Evolutionary conservation across 2,329 filamentous ascomycete species (phyloP), one percentile per base, ranked within the genome.

Genomic region (Trichoderma sp.): DNA sequence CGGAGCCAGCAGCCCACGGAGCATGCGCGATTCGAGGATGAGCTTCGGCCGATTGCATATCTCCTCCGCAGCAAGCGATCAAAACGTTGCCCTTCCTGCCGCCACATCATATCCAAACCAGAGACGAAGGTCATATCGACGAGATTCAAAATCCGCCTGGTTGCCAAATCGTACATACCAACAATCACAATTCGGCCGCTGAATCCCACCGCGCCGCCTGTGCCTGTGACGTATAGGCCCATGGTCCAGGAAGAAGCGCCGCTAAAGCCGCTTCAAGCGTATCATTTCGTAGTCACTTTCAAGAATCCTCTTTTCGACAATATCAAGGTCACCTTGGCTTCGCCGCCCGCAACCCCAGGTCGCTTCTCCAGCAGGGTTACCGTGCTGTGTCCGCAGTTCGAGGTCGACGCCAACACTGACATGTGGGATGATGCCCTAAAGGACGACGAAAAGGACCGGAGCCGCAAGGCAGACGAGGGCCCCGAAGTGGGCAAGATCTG

Each of bases 401-500:
- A 95, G 58, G 90, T 99, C 53, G 94, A 94, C 70, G 92, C 94
- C 68, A 97, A 97, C 78, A 95, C 92, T n/a, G 86, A 88, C 72
- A 86, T 88, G 78, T 96, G 79, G 91, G 94, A 98, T 73, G 95
- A 98, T 76, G 94, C 94, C 0, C 84, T 97, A 12, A 88, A 89
- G 76, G 87, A 85, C 70, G 79, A 82, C 34, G 76, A 72, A 29
- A 70, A 67, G 68, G 77, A 79, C 76, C 77, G 76, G 76, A 77
- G 75, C 71, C 75, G 74, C 76, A 80, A 74, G 73, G 76, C 76
- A 73, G 81, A 80, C 74, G 81, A 78, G 69, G 86, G 88, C 58
- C 87, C 92, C 17, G 93, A 97, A 78, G 92, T 92, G 0, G 95
- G 94, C 63, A 98, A 98, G 80, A 89, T 98, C n/a, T 99, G 93